Conservation (phyloP, 2,329 filamentous ascomycete species). For the Aureobasidium musti region DNA sequence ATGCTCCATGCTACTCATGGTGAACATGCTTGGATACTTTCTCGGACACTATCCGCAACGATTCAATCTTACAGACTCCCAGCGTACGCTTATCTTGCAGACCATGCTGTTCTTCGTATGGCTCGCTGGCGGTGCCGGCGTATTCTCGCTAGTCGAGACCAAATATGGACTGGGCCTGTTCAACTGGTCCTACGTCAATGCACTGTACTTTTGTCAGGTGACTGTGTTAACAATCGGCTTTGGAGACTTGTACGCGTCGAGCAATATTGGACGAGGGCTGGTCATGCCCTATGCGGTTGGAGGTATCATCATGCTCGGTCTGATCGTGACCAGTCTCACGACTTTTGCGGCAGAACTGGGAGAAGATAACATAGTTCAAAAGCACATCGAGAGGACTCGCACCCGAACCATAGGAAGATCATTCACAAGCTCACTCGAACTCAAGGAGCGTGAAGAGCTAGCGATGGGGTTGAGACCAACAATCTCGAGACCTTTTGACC, state of each 20-base stretch:
- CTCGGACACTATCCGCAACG: slow-evolving; percentile 74
- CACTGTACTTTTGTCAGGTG: slow-evolving; percentile 67
- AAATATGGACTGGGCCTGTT: slow-evolving; percentile 39
- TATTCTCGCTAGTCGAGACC: slow-evolving; percentile 70
- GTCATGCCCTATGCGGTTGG: slow-evolving; percentile 81
- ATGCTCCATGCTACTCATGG: slow-evolving; percentile 71
- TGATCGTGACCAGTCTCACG: slow-evolving; percentile 79
- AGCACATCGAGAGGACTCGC: slow-evolving; percentile 59
- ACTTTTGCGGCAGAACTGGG: slow-evolving; percentile 63
- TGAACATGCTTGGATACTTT: slow-evolving; percentile 78
- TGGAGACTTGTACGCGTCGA: slow-evolving; percentile 61
- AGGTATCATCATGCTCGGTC: slow-evolving; percentile 80
- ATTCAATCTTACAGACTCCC: slow-evolving; percentile 74
- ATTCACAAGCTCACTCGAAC: slow-evolving; percentile 55
- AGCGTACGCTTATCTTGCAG: slow-evolving; percentile 86
- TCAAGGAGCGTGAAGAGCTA: slow-evolving; percentile 42
- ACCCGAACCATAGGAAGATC: slow-evolving; percentile 57
- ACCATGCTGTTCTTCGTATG: slow-evolving; percentile 84
- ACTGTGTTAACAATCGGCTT: slow-evolving; percentile 64
- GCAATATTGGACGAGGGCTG: slow-evolving; percentile 64
- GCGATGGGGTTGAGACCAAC: slow-evolving; percentile 26
- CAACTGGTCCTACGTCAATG: slow-evolving; percentile 74
- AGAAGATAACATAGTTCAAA: slow-evolving; percentile 62
- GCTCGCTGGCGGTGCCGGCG: slow-evolving; percentile 71
- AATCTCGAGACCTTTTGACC: slow-evolving; percentile 34